Evolutionary conservation across 2,329 filamentous ascomycete genomes (phyloP).

Genomic region (Gaeumannomyces tritici): DNA sequence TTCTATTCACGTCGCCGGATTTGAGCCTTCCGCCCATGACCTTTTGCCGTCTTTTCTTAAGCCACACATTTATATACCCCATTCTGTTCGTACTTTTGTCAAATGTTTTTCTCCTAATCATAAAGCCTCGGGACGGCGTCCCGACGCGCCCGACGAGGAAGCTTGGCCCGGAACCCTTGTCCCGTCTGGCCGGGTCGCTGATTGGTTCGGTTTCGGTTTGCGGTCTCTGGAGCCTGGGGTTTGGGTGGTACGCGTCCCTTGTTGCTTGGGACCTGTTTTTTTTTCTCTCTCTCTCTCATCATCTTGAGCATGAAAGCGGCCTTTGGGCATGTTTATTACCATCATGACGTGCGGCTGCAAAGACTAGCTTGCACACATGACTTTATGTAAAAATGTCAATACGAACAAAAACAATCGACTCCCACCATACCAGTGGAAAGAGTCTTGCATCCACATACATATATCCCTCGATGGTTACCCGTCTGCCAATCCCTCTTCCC

Average conservation of each 20-base stretch:
- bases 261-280: not conserved
- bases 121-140: not conserved
- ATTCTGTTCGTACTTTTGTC: not conserved
- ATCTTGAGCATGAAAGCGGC: not conserved
- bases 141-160: not conserved
- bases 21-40: not conserved
- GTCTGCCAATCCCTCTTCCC: too few relatives aligned
- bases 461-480: not conserved
- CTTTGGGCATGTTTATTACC: not conserved
- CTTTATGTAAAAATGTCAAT: not conserved
- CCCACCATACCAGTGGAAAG: not conserved
- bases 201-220: not conserved
- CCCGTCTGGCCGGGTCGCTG: not conserved
- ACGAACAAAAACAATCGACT: not conserved
- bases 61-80: not conserved
- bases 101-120: not conserved
- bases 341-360: not conserved
- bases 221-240: not conserved
- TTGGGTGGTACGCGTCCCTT: not conserved
- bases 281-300: not conserved
- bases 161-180: not conserved
- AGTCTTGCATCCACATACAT: not conserved
- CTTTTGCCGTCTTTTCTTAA: not conserved
- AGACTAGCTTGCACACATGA: not conserved
- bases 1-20: not conserved